Base-by-base conservation (phyloP, 768 basidiomycete genomes). In the Gymnopilus junonius region DNA sequence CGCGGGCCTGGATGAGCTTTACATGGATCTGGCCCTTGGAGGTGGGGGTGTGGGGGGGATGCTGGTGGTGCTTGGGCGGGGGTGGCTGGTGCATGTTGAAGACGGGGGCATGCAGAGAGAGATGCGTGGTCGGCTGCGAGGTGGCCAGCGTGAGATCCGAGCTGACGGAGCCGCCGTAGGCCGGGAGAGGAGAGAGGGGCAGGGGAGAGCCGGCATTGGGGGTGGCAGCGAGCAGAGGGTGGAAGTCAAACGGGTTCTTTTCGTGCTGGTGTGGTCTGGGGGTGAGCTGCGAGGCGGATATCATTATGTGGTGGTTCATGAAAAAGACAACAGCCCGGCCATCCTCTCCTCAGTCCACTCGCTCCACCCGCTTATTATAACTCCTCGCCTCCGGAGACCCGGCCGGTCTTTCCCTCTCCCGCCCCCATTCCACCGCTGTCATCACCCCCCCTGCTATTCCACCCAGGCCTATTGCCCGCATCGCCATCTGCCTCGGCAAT, bases 1-100 rank as follows among this genome's bases (percentile, higher is more conserved):
- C 86, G 51, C 94, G 87, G 12, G 94, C 97, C 67, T 91, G 89
- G 76, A 99, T 94, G 73, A 99, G 88, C 78, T 99, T 99, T 77
- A 99, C 91, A 70, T 94, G 93, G 58, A 99, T 90, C 77, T 95
- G 94, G 63, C 92, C 92, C 53, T 72, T 79, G 25, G 83, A 82
- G 58, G 74, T 54, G 62, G 75, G 65, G 56, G 77, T 64, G 54
- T 78, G 70, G 37, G 81, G 72, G 29, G 81, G 80, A 57, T 76
- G 51, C 75, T 69, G 37, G 80, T 70, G 40, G 37, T 70, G 55
- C 73, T 75, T 79, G 72, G 73, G 78, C 70, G 83, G 78, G 51
- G 88, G 88, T 63, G 82, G 84, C 73, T 82, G 84, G 71, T 87
- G 87, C 89, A 92, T 93, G 74, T 87, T 86, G 80, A 93, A 92